Percentiles rank a stretch among this genome's conserved stretches.
phyloP scores from a whole-genome alignment of 1,284 basidiomycete genomes.

The Irpex rosettiformis region DNA sequence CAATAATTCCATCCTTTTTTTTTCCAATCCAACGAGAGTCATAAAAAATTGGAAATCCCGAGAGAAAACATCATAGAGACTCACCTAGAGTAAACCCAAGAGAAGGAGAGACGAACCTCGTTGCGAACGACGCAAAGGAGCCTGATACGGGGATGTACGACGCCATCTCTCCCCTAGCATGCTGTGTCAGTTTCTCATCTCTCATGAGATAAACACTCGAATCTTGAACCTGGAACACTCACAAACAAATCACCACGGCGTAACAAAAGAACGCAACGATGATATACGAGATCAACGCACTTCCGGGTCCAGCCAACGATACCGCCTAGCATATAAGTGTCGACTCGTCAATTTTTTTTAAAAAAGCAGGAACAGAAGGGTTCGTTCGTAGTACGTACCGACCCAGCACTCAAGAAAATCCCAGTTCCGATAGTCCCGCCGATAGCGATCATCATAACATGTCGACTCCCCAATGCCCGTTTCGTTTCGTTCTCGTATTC shows the following conservation, averaged over 20 bases:
- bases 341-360: too few species aligned
- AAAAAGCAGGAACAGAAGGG: not conserved
- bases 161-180: slow-evolving; percentile 47
- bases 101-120: slow-evolving; percentile 26
- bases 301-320: slow-evolving; percentile 44
- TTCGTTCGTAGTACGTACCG: slow-evolving; percentile 27
- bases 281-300: slow-evolving; percentile 46
- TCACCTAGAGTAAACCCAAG: slow-evolving; percentile 29
- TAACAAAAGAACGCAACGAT: slow-evolving; percentile 52
- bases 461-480: slow-evolving; percentile 37
- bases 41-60: too few species aligned
- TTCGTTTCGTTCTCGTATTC: too few species aligned
- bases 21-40: not conserved
- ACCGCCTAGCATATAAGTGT: slow-evolving; percentile 6
- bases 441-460: slow-evolving; percentile 43
- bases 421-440: slow-evolving; percentile 52
- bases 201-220: not conserved
- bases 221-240: slow-evolving; percentile 18
- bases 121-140: slow-evolving; percentile 47
- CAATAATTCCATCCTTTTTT: slow-evolving; percentile 48
- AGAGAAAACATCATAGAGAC: not conserved
- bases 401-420: slow-evolving; percentile 52
- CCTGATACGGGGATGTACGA: slow-evolving; percentile 52
- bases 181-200: too few species aligned
- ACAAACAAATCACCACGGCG: slow-evolving; percentile 49